phyloP scores from a whole-genome alignment of 2,329 filamentous ascomycete species.

The Alternaria viburni region DNA sequence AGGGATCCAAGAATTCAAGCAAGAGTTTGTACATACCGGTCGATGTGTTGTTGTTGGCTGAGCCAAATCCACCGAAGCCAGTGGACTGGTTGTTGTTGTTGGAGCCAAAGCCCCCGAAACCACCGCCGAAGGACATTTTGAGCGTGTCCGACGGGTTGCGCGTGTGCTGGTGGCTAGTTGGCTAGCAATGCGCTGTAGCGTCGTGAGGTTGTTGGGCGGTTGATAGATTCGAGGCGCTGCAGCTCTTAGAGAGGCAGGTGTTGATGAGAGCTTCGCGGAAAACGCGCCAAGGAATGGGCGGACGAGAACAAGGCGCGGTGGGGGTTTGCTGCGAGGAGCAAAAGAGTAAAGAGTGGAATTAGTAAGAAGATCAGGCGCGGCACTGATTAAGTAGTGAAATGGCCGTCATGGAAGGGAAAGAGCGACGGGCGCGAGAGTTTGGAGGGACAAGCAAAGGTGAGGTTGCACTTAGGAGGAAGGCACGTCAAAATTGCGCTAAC shows the following conservation, averaged over 20 bases:
- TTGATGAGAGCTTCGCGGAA: slow-evolving; percentile 33
- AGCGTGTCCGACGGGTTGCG: slow-evolving; percentile 29
- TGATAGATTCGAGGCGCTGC: slow-evolving; percentile 22
- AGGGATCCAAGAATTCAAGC: slow-evolving; percentile 16
- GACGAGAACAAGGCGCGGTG: slow-evolving; percentile 26
- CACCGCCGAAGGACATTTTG: slow-evolving; percentile 59
- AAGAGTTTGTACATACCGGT: slow-evolving; percentile 59
- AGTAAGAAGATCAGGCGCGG: slow-evolving; percentile 25
- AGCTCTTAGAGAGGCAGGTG: slow-evolving; percentile 25
- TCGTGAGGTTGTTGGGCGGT: slow-evolving; percentile 25
- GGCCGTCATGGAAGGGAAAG: slow-evolving; percentile 38
- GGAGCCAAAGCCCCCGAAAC: slow-evolving; percentile 54
- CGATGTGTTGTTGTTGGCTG: slow-evolving; percentile 41
- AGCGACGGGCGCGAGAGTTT: slow-evolving; percentile 26
- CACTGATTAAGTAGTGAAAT: slow-evolving; percentile 41
- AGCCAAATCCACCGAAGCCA: slow-evolving; percentile 52
- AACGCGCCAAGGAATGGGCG: slow-evolving; percentile 41
- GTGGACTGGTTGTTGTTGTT: slow-evolving; percentile 42
- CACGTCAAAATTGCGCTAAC: slow-evolving; percentile 18
- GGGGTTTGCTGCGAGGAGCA: slow-evolving; percentile 18
- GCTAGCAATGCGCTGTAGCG: slow-evolving; percentile 27
- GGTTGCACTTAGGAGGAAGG: slow-evolving; percentile 21
- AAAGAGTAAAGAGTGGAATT: slow-evolving; percentile 26
- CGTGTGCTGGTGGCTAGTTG: slow-evolving; percentile 23
- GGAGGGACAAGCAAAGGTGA: slow-evolving; percentile 22